A percentile compares a stretch with the other conserved stretches of the same genome.
Conservation (phyloP, 2,329 filamentous ascomycete species). For the Colletotrichum gloeosporioides region DNA sequence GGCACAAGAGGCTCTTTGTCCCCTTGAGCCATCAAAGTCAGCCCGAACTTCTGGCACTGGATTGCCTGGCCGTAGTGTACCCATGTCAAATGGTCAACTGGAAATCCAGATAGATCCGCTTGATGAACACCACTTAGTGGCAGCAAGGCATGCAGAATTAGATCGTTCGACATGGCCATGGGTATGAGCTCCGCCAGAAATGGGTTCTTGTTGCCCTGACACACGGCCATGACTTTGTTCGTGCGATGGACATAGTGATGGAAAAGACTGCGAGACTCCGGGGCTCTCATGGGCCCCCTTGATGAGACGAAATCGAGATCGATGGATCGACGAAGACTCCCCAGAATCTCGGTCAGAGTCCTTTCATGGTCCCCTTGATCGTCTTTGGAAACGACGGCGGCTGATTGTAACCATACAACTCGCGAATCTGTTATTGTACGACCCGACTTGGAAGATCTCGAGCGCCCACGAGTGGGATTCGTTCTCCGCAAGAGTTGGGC, state of each 20-base stretch:
- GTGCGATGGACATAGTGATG: not conserved
- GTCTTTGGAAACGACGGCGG: too few species aligned
- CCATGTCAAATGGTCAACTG: not conserved
- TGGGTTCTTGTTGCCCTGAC: not conserved
- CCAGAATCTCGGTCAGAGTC: rapidly evolving
- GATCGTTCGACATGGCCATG: not conserved
- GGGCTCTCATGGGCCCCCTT: not conserved
- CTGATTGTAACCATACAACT: too few species aligned
- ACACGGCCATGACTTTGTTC: not conserved
- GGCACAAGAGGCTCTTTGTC: not conserved
- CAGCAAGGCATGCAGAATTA: not conserved
- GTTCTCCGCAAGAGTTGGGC: not conserved
- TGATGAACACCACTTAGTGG: not conserved
- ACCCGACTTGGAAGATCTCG: not conserved
- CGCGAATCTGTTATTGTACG: not conserved
- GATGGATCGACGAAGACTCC: not conserved
- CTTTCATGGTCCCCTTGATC: not conserved
- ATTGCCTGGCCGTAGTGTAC: not conserved
- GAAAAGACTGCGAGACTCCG: not conserved
- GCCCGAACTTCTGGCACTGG: not conserved
- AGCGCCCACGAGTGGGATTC: not conserved
- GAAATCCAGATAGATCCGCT: not conserved
- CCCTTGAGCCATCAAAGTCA: not conserved
- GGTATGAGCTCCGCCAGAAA: not conserved
- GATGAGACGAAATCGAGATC: not conserved